Base-by-base conservation (phyloP, 2,329 filamentous ascomycete species). In the Aspergillus versicolor region DNA sequence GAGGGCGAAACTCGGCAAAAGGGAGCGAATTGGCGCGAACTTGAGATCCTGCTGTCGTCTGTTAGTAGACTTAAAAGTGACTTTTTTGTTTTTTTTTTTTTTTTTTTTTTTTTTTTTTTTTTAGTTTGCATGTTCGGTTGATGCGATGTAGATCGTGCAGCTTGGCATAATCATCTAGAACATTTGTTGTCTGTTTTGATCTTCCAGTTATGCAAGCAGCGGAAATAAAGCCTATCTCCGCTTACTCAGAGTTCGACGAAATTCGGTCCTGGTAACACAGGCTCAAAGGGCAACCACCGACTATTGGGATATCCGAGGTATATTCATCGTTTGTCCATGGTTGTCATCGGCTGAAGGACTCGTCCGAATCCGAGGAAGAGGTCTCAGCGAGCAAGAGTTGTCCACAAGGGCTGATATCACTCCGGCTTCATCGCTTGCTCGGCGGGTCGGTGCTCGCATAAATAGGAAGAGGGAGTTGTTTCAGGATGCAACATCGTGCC, bases 131-230 rank as follows among this genome's bases (percentile, higher is more conserved):
- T 30, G 48, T 34, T 40, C 48, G 34, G 19, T 30, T 43, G 34
- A 51, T 51, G 48, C 48, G 43, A 15, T 15, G 48, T 32, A 42
- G 48, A 51, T 51, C 48, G 22, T 43, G 22, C n/a, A 32, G 38
- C 48, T 42, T 51, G 37, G 48, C 38, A 30, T 7, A 5, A 11
- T 8, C 27, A 21, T 47, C 22, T 27, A 24, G 44, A 27, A 13
- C 44, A 11, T 30, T 30, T 30, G 27, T 46, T 17, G 44, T n/a
- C 44, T 24, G 21, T 44, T 21, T 44, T 12, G 42, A 21, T 21
- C 42, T 15, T 22, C 15, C 27, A 24, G 12, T 27, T 12, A 19
- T 19, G 5, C 7, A 13, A 44, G 15, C 42, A 21, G 24, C 15
- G 42, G 42, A 24, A 24, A n/a, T 22, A 44, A 4, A 24, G n/a